Evolutionary conservation across 768 basidiomycete species (phyloP), one percentile per base, ranked within the genome.

Genomic region (Mycena crocata): DNA sequence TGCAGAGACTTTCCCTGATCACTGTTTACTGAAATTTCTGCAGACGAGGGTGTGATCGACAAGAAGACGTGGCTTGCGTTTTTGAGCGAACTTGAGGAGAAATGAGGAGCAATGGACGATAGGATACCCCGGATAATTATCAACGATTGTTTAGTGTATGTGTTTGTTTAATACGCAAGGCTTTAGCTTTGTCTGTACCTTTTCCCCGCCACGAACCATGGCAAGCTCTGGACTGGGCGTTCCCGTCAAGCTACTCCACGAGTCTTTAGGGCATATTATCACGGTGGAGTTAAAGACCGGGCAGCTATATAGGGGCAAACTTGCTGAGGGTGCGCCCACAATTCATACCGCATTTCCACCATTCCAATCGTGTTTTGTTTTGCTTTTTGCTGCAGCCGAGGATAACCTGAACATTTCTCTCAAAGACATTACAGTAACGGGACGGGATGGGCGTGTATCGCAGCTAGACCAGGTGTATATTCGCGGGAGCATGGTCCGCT

Each of bases 391-490:
- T 62, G 67, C 79, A 99, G 98, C 98, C 71, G 98, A 99, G 80
- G 98, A 99, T 77, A 98, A 98, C 73, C 85, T 99, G 46, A 99
- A 99, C 81, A 96, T 99, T 76, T 96, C 96, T 5, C 77, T 99
- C 69, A 94, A 89, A 78, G 95, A 99, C 70, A 98, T 98, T 74
- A 99, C 98, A 32, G 98, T 99, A 34, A 99, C 98, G 17, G 95
- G 93, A 58, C 90, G 98, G 57, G 98, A 99, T 85, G 98, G 98
- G 28, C 94, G 98, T 73, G 95, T 99, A 31, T 98, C 98, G 15
- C 98, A 99, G 78, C 86, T 99, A 55, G 98, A 99, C 83, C 97
- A 98, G 80, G 97, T 98, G 34, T 99, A 99, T 81, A 99, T 99
- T 72, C 87, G 98, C 73, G 98, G 98, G 64, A 96, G 95, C 78